Conservation (phyloP, 768 basidiomycete genomes). For the Boletus sensibilis region DNA sequence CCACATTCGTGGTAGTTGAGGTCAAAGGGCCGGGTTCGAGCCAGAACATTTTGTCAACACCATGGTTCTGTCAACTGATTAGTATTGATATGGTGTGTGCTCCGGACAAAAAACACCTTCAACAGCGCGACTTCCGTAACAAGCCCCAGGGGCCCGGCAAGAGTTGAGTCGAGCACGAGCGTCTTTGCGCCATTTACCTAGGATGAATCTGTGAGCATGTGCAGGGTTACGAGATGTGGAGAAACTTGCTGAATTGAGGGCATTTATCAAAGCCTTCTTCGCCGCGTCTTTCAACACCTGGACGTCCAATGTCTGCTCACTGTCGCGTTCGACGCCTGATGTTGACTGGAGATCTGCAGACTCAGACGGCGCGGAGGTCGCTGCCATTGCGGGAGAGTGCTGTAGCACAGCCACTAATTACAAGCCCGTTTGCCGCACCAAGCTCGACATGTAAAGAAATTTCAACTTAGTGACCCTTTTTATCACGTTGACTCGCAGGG, state of each 20-base stretch:
- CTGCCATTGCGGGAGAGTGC: conserved; percentile 24
- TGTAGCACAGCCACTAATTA: conserved; percentile 32
- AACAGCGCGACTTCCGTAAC: conserved; percentile 92
- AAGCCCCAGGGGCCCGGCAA: conserved; percentile 90
- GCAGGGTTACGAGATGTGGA: not conserved
- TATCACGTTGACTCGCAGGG: not conserved
- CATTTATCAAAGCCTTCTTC: conserved; percentile 77
- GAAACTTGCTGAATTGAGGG: conserved; percentile 70
- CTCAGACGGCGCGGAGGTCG: conserved; percentile 27
- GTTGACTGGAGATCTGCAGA: conserved; percentile 37
- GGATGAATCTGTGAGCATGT: conserved; percentile 8
- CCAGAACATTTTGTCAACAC: conserved; percentile 99
- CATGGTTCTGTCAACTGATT: conserved; percentile 75
- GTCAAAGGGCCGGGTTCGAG: conserved; percentile 85
- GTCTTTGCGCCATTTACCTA: conserved; percentile 95
- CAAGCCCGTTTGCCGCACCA: conserved; percentile 5
- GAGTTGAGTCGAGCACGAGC: conserved; percentile 82
- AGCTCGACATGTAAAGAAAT: conserved; percentile 8
- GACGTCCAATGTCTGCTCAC: conserved; percentile 51
- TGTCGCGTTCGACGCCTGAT: conserved; percentile 34
- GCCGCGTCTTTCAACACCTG: conserved; percentile 74
- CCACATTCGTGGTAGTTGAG: conserved; percentile 81
- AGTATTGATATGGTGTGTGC: not conserved
- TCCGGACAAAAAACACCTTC: conserved; percentile 56
- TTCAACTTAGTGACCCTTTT: not conserved